Evolutionary conservation across 352 stramenopile genomes (phyloP).

Genomic region (Pythium guiyangense): DNA sequence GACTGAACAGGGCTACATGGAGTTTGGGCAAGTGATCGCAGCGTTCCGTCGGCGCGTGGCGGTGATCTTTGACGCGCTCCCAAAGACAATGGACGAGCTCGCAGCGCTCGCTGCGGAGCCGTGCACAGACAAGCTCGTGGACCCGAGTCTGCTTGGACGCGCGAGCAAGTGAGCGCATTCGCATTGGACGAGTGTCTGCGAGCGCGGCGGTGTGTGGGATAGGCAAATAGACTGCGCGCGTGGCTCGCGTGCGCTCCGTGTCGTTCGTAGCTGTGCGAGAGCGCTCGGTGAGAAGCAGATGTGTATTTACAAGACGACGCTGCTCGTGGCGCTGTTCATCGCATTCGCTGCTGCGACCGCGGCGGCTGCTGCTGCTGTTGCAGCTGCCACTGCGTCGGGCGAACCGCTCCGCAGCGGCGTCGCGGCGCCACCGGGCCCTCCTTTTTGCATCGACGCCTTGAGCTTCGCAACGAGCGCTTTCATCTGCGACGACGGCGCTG

Average conservation of each 20-base stretch:
- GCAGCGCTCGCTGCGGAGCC: constrained; percentile 63
- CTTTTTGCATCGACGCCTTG: constrained; percentile 1
- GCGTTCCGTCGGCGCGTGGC: constrained; percentile 62
- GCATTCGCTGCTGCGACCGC: not conserved
- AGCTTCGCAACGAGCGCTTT: constrained; percentile 9
- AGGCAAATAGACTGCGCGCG: not conserved
- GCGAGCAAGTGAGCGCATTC: constrained; percentile 7
- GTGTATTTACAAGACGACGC: constrained; percentile 3
- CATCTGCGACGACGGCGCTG: constrained; percentile 4
- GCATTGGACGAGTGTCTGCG: constrained; percentile 9
- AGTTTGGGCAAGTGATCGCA: constrained; percentile 78
- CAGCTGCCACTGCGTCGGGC: constrained; percentile 1
- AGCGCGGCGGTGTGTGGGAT: constrained; percentile 25
- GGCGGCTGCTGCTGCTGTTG: not conserved
- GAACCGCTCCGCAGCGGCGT: not conserved
- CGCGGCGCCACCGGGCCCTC: not conserved
- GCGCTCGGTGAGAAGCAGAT: too few relatives aligned
- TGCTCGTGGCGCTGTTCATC: not conserved
- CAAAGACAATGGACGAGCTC: constrained; percentile 54
- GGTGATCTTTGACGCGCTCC: constrained; percentile 70
- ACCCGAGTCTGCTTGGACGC: constrained; percentile 9
- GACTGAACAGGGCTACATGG: constrained; percentile 74
- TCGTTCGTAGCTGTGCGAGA: constrained; percentile 10
- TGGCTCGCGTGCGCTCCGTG: not conserved
- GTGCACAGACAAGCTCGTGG: constrained; percentile 48